Evolutionary conservation across 495 filamentous ascomycete species (phyloP).

Genomic region (Poronia punctata): DNA sequence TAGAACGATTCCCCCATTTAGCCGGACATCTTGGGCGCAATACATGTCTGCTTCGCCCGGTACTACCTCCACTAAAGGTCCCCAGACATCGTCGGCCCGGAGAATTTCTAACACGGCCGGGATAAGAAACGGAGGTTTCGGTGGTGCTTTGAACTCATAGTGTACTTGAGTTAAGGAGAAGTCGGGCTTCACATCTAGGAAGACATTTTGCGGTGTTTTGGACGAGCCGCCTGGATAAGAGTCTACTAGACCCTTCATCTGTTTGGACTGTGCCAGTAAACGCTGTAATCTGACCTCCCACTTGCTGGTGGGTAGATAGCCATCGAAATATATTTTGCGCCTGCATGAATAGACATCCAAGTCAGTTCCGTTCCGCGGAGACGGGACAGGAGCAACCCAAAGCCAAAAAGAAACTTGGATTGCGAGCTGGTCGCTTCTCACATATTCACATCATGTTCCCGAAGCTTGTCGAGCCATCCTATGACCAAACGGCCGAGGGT

Average conservation of each 20-base stretch:
- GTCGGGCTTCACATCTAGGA: conserved; percentile 4
- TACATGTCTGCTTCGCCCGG: conserved; percentile 66
- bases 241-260: conserved; percentile 32
- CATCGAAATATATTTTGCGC: conserved; percentile 68
- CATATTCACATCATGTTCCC: conserved; percentile 48
- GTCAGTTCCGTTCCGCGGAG: neutral
- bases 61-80: conserved; percentile 45
- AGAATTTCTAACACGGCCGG: conserved; percentile 61
- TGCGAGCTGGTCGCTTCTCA: conserved; percentile 28
- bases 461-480: conserved; percentile 53
- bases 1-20: conserved; percentile 46
- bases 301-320: conserved; percentile 59
- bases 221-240: conserved; percentile 24
- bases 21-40: conserved; percentile 52
- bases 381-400: neutral
- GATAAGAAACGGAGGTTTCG: conserved; percentile 58
- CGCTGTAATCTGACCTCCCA: conserved; percentile 44
- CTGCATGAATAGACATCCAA: conserved; percentile 25
- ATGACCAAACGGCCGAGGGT: conserved; percentile 52
- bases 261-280: conserved; percentile 33
- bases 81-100: conserved; percentile 34
- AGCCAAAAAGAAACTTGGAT: neutral
- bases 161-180: conserved; percentile 4
- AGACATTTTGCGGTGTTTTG: conserved; percentile 8
- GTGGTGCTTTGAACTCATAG: conserved; percentile 25